Conservation (phyloP, 1,139 yeast genomes). For the Kurtzmaniella quercitrusa region DNA sequence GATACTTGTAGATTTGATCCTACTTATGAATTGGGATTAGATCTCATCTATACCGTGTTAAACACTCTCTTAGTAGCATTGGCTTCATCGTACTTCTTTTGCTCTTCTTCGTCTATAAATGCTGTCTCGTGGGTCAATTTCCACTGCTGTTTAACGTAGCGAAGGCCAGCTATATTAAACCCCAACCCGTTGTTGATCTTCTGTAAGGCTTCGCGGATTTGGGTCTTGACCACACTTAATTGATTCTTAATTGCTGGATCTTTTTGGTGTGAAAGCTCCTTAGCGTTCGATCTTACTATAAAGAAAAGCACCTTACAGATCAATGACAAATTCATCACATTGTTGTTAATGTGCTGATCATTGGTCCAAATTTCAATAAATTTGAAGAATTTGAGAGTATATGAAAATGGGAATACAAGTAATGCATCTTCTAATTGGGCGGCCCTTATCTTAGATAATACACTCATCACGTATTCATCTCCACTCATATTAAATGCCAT, state of each 20-base stretch:
- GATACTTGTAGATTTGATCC: no score
- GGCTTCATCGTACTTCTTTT: conserved; percentile 50
- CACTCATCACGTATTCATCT: conserved; percentile 72
- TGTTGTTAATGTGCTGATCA: conserved; percentile 37
- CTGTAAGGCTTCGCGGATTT: conserved; percentile 51
- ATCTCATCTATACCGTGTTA: conserved; percentile 25
- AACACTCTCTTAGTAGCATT: conserved; percentile 67
- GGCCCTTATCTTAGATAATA: conserved; percentile 64
- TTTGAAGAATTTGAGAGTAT: conserved; percentile 62
- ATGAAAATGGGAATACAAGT: conserved; percentile 84
- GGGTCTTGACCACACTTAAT: conserved; percentile 52
- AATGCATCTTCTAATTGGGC: conserved; percentile 91
- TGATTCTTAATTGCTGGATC: conserved; percentile 60
- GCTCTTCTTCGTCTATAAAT: conserved; percentile 69
- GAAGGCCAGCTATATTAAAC: conserved; percentile 82
- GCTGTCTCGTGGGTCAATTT: conserved; percentile 66
- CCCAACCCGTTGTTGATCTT: conserved; percentile 62
- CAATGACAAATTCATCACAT: conserved; percentile 50
- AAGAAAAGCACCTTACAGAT: conserved; percentile 75
- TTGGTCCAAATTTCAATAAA: conserved; percentile 77
- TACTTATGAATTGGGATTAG: no score
- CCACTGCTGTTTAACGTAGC: conserved; percentile 76
- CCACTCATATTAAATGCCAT: conserved; percentile 70
- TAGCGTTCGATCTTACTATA: conserved; percentile 66
- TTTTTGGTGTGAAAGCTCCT: conserved; percentile 65